These are phyloP conservation scores for Microthlaspi erraticum DNA, from an alignment of 345 rosid genomes.

Conservation along the genomic window DNA sequence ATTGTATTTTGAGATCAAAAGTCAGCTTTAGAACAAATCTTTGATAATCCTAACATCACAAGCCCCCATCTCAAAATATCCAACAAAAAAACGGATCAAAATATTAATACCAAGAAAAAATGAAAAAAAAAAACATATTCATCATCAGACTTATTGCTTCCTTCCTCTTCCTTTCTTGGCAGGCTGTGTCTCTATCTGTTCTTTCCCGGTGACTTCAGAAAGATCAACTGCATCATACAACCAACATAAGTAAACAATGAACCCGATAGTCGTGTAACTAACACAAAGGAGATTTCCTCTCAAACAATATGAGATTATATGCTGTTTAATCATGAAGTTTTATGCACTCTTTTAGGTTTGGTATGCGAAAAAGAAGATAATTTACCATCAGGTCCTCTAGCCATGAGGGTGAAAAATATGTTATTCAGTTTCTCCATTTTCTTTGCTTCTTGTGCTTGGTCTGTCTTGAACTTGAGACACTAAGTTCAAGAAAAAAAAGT, in stretches of 20 bases:
- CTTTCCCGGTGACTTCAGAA: slow-evolving; percentile 77
- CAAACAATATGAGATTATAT: too few species aligned
- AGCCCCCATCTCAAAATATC: slow-evolving; percentile 18
- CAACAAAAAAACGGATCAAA: slow-evolving; percentile 40
- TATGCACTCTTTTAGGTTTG: not conserved
- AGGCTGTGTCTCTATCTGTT: slow-evolving; percentile 69
- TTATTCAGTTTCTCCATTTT: slow-evolving; percentile 98
- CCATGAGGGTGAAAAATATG: slow-evolving; percentile 89
- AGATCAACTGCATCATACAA: slow-evolving; percentile 63
- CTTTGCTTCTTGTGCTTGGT: slow-evolving; percentile 97
- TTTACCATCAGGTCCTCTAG: slow-evolving; percentile 93
- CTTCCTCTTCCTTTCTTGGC: slow-evolving; percentile 92
- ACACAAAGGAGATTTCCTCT: not conserved
- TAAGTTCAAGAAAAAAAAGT: slow-evolving; percentile 25
- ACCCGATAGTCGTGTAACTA: not conserved
- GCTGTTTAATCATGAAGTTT: too few species aligned
- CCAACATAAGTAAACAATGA: slow-evolving; percentile 17
- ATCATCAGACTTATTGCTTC: slow-evolving; percentile 62
- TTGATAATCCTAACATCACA: not conserved
- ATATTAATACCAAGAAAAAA: slow-evolving; percentile 29
- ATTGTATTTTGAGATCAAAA: not conserved
- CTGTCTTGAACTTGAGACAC: slow-evolving; percentile 99
- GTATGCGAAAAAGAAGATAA: slow-evolving; percentile 5
- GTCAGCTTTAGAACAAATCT: slow-evolving; percentile 14
- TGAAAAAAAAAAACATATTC: not conserved